Conservation (phyloP, 2,329 filamentous ascomycete genomes). For the Aspergillus tamarii region DNA sequence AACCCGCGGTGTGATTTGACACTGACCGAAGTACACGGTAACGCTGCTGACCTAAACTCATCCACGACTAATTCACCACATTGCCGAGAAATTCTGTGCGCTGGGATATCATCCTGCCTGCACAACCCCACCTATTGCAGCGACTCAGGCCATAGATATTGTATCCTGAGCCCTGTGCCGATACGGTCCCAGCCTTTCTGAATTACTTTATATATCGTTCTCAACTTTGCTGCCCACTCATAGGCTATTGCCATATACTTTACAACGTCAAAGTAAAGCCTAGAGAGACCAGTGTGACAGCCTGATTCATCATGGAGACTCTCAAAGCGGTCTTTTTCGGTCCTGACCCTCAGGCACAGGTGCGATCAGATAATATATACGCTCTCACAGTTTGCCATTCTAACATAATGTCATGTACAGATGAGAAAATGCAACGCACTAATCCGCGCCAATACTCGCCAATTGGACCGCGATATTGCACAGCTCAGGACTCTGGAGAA, state of each 20-base stretch:
- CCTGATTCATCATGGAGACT: conserved; percentile 70
- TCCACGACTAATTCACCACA: not conserved
- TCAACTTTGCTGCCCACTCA: not conserved
- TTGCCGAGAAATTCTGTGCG: not conserved
- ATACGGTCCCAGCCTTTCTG: not conserved
- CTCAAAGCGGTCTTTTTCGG: conserved; percentile 85
- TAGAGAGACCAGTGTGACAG: not conserved
- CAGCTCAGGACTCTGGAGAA: conserved; percentile 76
- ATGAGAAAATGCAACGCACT: conserved; percentile 93
- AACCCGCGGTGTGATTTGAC: not conserved
- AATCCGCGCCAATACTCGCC: conserved; percentile 86
- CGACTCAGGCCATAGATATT: not conserved
- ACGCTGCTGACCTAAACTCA: not conserved
- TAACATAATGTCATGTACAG: conserved; percentile 51
- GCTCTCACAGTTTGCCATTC: conserved; percentile 5
- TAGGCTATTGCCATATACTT: not conserved
- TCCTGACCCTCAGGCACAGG: conserved; percentile 91
- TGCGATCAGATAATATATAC: conserved; percentile 46
- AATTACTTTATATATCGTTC: not conserved
- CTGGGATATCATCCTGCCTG: not conserved
- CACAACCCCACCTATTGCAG: conserved; percentile 1
- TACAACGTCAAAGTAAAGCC: not conserved
- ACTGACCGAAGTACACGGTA: not conserved
- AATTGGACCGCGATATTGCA: conserved; percentile 89
- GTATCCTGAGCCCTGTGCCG: not conserved